Evolutionary conservation across 164 flowering plant genomes (phyloP).

Genomic region (grape (Vitis vinifera)): ASM3070453v1 NC_081823.1:11013001-11013500

Average conservation of each 20-base stretch:
- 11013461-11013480: conserved; percentile 46
- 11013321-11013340: conserved; percentile 42
- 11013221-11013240: conserved; percentile 41
- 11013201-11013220: conserved; percentile 46
- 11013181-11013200: conserved; percentile 32
- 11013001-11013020: too few species aligned
- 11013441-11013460: neutral
- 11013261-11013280: conserved; percentile 18
- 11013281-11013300: conserved; percentile 49
- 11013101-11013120: conserved; percentile 18
- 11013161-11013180: neutral
- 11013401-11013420: conserved; percentile 56
- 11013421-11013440: conserved; percentile 45
- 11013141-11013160: conserved; percentile 16
- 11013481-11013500: conserved; percentile 57
- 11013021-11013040: too few species aligned
- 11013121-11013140: conserved; percentile 6
- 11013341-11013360: conserved; percentile 30
- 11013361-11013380: conserved; percentile 35
- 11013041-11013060: neutral
- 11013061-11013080: conserved; percentile 37
- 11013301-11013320: conserved; percentile 49
- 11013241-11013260: conserved; percentile 16
- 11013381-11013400: conserved; percentile 52
- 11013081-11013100: conserved; percentile 33